Evolutionary conservation across 2,329 filamentous ascomycete species (phyloP), one percentile per base, ranked within the genome.

Genomic region (Phyllachora maydis): DNA sequence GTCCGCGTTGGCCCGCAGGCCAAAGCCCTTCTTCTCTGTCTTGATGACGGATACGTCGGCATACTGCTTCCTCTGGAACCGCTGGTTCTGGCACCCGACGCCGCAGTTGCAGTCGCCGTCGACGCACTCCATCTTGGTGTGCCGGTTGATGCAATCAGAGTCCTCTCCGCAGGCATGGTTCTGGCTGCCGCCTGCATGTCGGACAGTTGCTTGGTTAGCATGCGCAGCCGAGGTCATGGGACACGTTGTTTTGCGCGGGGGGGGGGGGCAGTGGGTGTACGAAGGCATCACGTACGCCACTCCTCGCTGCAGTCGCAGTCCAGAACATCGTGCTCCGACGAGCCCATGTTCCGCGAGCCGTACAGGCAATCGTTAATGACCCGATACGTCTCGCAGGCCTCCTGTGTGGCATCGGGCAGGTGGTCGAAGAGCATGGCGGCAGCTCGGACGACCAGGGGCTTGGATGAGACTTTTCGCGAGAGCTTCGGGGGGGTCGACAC

Each of bases 141-240:
- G 78, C 39, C 88, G 77, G 48, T 98, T 98, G 58, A 98, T 98
- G 50, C 88, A 98, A 47, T 95, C 85, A 10, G 83, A 91, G 47
- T 93, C 81, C 39, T 93, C 83, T 34, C 79, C 85, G 46, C 88
- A 98, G 23, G 88, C 83, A 49, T 73, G 50, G 46, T 98, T 98
- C 32, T 52, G 46, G 31, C 63, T 61, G 43, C 67, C 52, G 17
- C 50, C 68, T 74, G 39, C 11, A 34, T 12, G 16, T n/a, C n/a
- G n/a, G n/a, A n/a, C n/a, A n/a, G n/a, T n/a, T n/a, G n/a, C n/a
- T n/a, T n/a, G n/a, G n/a, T n/a, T n/a, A n/a, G n/a, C n/a, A n/a
- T 6, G 19, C 18, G 30, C 32, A 28, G 16, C 31, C 34, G 26
- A 13, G 27, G 35, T 31, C 26, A 32, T 28, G 23, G 16, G 15